Percentiles rank a stretch among this genome's conserved stretches.
Evolutionary conservation across 305 asterid species (phyloP).

Genomic region (Plantago coronopus): DNA sequence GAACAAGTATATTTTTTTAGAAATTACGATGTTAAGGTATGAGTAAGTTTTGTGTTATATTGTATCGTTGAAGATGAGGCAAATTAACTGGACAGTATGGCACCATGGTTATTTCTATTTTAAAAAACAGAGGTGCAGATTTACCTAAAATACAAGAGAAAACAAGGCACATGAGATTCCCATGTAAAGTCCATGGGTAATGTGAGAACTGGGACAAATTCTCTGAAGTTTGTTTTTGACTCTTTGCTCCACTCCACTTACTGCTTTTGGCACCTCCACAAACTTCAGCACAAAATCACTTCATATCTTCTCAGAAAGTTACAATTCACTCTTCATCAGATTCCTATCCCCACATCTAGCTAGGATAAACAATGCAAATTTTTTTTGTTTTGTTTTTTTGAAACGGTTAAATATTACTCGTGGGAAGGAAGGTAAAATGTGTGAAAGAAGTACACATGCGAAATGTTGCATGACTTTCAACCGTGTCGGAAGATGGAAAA

Average conservation of each 20-base stretch:
- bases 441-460: no score
- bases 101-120: not conserved
- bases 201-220: slow-evolving; percentile 26
- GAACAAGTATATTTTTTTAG: no score
- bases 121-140: not conserved
- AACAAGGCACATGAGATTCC: slow-evolving; percentile 23
- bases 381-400: no score
- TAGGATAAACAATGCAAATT: no score
- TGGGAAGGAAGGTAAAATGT: no score
- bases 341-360: slow-evolving; percentile 1
- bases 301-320: slow-evolving; percentile 17
- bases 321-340: not conserved
- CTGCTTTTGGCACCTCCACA: slow-evolving; percentile 27
- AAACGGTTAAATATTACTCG: no score
- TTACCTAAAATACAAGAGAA: slow-evolving; percentile 27
- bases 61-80: no score
- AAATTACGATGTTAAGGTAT: no score
- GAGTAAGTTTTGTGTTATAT: no score
- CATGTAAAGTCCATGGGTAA: slow-evolving; percentile 18
- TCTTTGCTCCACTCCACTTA: slow-evolving; percentile 14
- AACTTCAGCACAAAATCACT: slow-evolving; percentile 13
- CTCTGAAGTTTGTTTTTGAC: slow-evolving; percentile 27
- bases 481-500: no score
- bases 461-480: no score
- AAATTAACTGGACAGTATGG: not conserved